Evolutionary conservation across 345 rosid species (phyloP).

Genomic region (Dipteronia sinensis): DNA sequence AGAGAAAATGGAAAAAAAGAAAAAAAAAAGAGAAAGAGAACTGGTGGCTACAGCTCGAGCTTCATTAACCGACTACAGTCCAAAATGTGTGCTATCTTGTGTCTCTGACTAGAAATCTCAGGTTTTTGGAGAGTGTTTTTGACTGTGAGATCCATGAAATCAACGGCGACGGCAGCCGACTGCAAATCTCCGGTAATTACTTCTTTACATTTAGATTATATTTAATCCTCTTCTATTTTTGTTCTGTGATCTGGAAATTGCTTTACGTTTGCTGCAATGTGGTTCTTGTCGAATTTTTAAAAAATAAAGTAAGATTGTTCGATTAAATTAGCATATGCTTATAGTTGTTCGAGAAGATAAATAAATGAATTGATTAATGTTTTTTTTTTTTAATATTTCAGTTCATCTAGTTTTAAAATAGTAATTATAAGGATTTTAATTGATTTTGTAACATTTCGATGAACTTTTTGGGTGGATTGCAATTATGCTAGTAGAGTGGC

Average conservation of each 20-base stretch:
- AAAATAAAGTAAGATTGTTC: background rate
- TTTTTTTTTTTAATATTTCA: no score
- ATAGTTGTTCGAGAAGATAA: background rate
- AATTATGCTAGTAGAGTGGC: no score
- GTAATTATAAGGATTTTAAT: no score
- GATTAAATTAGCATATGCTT: background rate
- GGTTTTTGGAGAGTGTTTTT: background rate
- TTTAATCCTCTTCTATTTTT: no score
- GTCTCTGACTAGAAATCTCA: background rate
- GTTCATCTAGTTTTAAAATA: no score
- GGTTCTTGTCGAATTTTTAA: no score
- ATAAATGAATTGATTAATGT: no score
- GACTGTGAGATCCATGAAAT: background rate
- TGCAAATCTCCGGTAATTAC: background rate
- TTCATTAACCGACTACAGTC: background rate
- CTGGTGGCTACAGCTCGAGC: background rate
- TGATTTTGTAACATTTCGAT: no score
- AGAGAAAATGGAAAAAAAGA: background rate
- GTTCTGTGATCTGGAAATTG: slow-evolving; percentile 8
- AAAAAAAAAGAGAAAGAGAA: background rate
- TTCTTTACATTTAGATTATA: background rate
- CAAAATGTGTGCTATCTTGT: background rate
- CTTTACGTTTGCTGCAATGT: background rate
- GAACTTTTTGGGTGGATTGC: no score
- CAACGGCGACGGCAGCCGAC: background rate